Evolutionary conservation across 306 rosid species (phyloP).

Genomic region (Rosa rugosa): DNA sequence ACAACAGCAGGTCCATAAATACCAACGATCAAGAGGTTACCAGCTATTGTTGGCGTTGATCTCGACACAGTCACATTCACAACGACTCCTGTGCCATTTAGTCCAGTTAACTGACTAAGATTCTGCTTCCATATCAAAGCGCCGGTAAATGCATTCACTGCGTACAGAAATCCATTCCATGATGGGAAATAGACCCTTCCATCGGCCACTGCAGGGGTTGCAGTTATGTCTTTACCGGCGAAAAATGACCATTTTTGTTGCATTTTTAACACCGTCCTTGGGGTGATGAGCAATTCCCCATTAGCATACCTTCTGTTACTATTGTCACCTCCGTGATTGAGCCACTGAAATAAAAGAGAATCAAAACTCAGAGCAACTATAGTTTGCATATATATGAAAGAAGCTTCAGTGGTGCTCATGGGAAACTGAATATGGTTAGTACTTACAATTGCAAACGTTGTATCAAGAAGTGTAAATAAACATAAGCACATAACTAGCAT

Average conservation of each 20-base stretch:
- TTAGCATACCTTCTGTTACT: conserved; percentile 27
- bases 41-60: conserved; percentile 31
- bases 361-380: background rate
- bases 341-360: conserved; percentile 28
- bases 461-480: conserved; percentile 7
- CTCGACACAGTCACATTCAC: conserved; percentile 40
- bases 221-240: conserved; percentile 35
- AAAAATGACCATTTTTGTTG: conserved; percentile 29
- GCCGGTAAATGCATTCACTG: conserved; percentile 33
- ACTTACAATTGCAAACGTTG: conserved; percentile 18
- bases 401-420: background rate
- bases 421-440: background rate
- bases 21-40: conserved; percentile 32
- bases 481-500: conserved; percentile 15
- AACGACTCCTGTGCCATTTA: conserved; percentile 28
- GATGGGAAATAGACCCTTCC: conserved; percentile 45
- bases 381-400: background rate
- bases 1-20: conserved; percentile 41
- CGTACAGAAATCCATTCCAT: conserved; percentile 41
- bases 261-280: conserved; percentile 21
- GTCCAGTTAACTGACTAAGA: conserved; percentile 30
- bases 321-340: conserved; percentile 36
- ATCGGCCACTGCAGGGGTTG: conserved; percentile 35
- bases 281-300: conserved; percentile 27
- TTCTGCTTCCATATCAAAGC: conserved; percentile 32